Conservation (phyloP, 805 yeast species). For the Vanderwaltozyma verrucispora region DNA sequence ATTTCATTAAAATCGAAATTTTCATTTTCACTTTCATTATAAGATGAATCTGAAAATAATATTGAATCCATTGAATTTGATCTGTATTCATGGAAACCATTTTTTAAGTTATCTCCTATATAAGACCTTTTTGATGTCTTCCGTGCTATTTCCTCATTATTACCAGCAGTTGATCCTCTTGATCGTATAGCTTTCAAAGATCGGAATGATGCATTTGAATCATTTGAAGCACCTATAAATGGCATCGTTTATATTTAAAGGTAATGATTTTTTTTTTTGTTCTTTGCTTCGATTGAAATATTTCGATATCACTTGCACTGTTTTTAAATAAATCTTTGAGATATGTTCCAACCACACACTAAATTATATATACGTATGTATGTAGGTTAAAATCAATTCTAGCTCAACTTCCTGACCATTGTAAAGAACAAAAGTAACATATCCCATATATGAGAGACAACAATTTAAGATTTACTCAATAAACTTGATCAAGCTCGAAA, state of each 20-base stretch:
- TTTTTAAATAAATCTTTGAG: too few relatives aligned
- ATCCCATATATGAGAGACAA: too few relatives aligned
- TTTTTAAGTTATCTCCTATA: neutral
- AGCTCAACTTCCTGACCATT: too few relatives aligned
- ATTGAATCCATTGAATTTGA: neutral
- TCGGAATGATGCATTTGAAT: slow-evolving; percentile 17
- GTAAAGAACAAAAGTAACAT: too few relatives aligned
- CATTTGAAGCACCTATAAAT: slow-evolving; percentile 24
- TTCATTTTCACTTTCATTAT: neutral
- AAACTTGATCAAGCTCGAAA: too few relatives aligned
- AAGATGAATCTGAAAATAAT: neutral
- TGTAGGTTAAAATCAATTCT: too few relatives aligned
- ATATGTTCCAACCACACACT: too few relatives aligned
- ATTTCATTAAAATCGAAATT: neutral
- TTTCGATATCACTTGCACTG: too few relatives aligned
- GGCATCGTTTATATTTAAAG: slow-evolving; percentile 19
- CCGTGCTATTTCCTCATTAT: neutral
- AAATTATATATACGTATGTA: too few relatives aligned
- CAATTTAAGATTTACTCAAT: too few relatives aligned
- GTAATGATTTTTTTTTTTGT: too few relatives aligned
- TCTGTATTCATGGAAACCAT: neutral
- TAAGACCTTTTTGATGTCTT: neutral
- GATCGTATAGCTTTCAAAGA: slow-evolving; percentile 22
- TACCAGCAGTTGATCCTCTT: slow-evolving; percentile 1
- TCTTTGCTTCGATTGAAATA: too few relatives aligned